Conservation (phyloP, 495 filamentous ascomycete genomes). For the Aspergillus funiculosus region DNA sequence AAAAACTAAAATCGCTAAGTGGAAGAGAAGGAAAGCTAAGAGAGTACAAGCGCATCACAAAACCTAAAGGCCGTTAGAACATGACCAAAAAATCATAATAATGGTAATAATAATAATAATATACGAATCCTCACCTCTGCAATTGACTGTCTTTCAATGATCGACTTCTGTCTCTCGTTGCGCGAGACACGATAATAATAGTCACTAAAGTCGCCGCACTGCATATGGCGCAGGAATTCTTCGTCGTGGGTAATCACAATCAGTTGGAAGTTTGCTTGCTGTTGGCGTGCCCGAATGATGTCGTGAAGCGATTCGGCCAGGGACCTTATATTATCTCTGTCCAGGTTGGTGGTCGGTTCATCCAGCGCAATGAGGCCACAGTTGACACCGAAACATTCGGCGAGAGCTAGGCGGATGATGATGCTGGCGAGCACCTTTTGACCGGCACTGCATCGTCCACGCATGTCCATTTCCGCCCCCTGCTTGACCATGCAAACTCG, state of each 20-base stretch:
- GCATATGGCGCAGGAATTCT: conserved; percentile 90
- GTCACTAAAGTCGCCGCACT: conserved; percentile 89
- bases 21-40: too few species aligned
- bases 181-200: conserved; percentile 81
- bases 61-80: conserved; percentile 16
- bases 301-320: conserved; percentile 77
- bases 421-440: conserved; percentile 96
- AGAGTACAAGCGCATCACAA: conserved; percentile 10
- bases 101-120: not conserved
- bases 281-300: conserved; percentile 77
- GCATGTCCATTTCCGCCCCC: conserved; percentile 98
- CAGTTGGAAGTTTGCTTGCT: conserved; percentile 92
- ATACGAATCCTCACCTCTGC: conserved; percentile 40
- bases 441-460: conserved; percentile 90
- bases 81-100: conserved; percentile 1
- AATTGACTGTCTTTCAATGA: conserved; percentile 70
- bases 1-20: too few species aligned
- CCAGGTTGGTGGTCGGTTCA: conserved; percentile 96
- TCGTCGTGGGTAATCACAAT: conserved; percentile 99
- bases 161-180: conserved; percentile 79
- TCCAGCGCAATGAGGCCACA: conserved; percentile 96
- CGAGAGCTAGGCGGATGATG: conserved; percentile 93
- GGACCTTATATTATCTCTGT: conserved; percentile 86
- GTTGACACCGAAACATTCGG: conserved; percentile 94
- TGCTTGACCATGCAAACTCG: conserved; percentile 98